These are phyloP conservation scores for Phytophthora lateralis DNA, from an alignment of 352 stramenopile genomes.

Conservation along the genomic window DNA sequence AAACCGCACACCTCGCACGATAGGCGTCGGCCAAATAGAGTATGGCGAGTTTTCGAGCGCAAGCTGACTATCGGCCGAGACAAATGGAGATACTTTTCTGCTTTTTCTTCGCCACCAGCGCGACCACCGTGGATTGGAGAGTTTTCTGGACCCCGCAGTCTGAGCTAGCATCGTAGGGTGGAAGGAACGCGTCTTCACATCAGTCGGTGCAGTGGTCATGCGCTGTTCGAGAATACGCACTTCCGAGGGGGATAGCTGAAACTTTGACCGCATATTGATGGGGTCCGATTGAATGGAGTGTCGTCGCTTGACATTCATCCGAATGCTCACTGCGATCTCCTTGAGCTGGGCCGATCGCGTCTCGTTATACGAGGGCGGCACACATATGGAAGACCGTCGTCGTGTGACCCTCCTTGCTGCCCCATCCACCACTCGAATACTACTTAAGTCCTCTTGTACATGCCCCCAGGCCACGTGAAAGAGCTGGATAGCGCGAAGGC, in stretches of 20 bases:
- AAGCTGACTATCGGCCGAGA: constrained; percentile 1
- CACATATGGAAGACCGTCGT: constrained; percentile 39
- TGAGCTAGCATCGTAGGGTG: constrained; percentile 12
- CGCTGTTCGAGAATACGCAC: constrained; percentile 35
- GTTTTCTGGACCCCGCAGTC: neutral
- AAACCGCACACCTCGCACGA: constrained; percentile 11
- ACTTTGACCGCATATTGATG: constrained; percentile 26
- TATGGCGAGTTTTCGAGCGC: constrained; percentile 11
- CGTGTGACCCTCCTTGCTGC: constrained; percentile 5
- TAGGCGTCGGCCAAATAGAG: constrained; percentile 23
- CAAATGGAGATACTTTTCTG: constrained; percentile 24
- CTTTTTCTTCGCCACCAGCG: constrained; percentile 3
- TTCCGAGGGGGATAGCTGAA: constrained; percentile 24
- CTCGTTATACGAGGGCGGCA: constrained; percentile 32
- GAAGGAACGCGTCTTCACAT: constrained; percentile 1
- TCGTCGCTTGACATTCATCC: constrained; percentile 19
- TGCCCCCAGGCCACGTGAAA: constrained; percentile 32
- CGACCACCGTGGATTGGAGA: constrained; percentile 3
- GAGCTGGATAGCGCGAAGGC: constrained; percentile 45
- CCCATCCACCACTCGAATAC: neutral
- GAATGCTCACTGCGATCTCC: neutral
- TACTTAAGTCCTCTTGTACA: constrained; percentile 29
- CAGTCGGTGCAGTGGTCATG: constrained; percentile 11
- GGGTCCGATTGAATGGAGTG: constrained; percentile 44
- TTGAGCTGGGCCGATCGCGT: constrained; percentile 6